These are phyloP conservation scores for Andrographis paniculata DNA, from an alignment of 305 asterid genomes.

Conservation along the genomic window DNA sequence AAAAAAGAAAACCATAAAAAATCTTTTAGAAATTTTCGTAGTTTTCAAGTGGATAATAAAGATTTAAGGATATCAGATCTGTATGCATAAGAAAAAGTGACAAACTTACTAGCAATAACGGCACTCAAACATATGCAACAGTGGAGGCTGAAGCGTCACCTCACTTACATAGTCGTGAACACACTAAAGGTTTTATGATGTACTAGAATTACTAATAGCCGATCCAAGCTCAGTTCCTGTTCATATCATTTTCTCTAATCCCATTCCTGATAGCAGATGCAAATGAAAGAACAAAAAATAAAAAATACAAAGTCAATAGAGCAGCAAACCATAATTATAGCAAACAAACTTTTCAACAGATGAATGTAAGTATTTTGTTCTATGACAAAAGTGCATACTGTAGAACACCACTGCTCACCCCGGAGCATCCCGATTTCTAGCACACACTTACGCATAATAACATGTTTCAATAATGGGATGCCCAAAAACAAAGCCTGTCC, in stretches of 20 bases:
- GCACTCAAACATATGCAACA: slow-evolving; percentile 71
- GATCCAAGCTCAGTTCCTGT: slow-evolving; percentile 72
- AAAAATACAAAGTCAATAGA: neutral
- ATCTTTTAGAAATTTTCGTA: slow-evolving; percentile 34
- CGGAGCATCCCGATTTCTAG: no score
- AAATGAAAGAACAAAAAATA: neutral
- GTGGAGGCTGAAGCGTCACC: slow-evolving; percentile 57
- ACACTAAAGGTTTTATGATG: slow-evolving; percentile 35
- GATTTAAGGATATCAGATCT: slow-evolving; percentile 24
- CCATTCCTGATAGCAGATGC: slow-evolving; percentile 55
- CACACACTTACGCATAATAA: no score
- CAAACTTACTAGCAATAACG: slow-evolving; percentile 53
- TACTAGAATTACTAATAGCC: slow-evolving; percentile 16
- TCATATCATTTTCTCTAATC: slow-evolving; percentile 68
- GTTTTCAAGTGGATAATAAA: slow-evolving; percentile 17
- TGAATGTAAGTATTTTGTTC: no score
- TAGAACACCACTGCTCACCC: no score
- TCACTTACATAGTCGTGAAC: slow-evolving; percentile 59
- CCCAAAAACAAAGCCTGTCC: no score
- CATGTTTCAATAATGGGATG: no score
- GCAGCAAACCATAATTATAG: no score
- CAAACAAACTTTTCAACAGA: no score
- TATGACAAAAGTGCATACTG: no score
- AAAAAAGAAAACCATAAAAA: slow-evolving; percentile 55
- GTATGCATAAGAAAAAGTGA: slow-evolving; percentile 27